Conservation (phyloP, 2,329 filamentous ascomycete genomes). For the Cladosporium sp. region DNA sequence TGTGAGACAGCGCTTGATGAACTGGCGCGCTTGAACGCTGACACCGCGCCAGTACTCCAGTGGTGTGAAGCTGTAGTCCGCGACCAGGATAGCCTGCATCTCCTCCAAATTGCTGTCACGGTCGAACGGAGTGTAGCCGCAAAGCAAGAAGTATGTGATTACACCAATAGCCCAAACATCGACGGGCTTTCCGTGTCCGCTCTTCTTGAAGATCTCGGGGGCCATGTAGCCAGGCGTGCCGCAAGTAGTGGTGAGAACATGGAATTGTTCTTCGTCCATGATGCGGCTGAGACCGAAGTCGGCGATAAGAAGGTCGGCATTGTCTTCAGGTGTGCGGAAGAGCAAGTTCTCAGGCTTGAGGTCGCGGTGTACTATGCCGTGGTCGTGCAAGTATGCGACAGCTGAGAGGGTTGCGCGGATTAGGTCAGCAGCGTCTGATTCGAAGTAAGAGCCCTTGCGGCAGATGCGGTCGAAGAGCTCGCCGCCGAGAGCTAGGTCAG, state of each 20-base stretch:
- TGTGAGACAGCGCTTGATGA: constrained; percentile 88
- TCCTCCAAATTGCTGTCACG: constrained; percentile 97
- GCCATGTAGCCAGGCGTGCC: constrained; percentile 99
- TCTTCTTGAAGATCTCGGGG: constrained; percentile 98
- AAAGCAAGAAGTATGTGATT: constrained; percentile 97
- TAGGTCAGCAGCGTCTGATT: constrained; percentile 92
- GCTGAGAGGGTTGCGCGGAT: constrained; percentile 93
- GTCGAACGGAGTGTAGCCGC: constrained; percentile 97
- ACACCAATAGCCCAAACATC: constrained; percentile 98
- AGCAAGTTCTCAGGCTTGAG: constrained; percentile 96
- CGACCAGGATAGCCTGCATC: constrained; percentile 97
- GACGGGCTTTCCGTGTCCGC: constrained; percentile 94
- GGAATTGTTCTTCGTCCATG: constrained; percentile 99
- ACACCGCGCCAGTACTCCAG: constrained; percentile 96
- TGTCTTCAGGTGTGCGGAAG: constrained; percentile 96
- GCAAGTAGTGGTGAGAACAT: constrained; percentile 95
- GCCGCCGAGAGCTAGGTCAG: constrained; percentile 91
- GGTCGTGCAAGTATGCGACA: constrained; percentile 97
- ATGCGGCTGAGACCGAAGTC: constrained; percentile 95
- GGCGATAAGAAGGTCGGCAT: constrained; percentile 92
- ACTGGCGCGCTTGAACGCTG: constrained; percentile 78
- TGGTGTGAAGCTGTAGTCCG: constrained; percentile 94
- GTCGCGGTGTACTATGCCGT: constrained; percentile 97
- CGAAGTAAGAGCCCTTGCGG: constrained; percentile 97
- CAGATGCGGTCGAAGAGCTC: constrained; percentile 99